Percentiles rank a stretch among this genome's conserved stretches.
Conservation (phyloP, 371 early-diverging fungal genomes). For the Smittium culicis region DNA sequence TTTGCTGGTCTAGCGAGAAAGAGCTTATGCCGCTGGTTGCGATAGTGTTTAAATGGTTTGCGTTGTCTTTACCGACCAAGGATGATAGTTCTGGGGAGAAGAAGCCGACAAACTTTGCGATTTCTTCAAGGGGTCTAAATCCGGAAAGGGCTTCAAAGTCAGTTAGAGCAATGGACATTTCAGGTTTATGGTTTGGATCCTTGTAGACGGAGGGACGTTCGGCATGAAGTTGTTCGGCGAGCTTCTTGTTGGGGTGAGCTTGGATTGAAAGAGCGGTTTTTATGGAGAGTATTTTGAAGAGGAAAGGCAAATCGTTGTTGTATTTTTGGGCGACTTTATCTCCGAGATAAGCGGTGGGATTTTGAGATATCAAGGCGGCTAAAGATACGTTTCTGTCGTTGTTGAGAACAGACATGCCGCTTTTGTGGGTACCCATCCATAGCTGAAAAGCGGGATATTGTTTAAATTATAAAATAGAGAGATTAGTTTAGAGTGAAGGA, state of each 20-base stretch:
- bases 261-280: constrained; percentile 91
- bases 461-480: background rate
- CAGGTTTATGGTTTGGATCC: constrained; percentile 89
- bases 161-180: constrained; percentile 94
- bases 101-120: constrained; percentile 40
- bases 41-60: constrained; percentile 13
- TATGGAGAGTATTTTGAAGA: constrained; percentile 93
- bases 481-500: background rate
- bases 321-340: constrained; percentile 34
- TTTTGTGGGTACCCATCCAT: constrained; percentile 97
- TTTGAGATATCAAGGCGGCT: constrained; percentile 12
- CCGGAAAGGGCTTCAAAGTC: constrained; percentile 90
- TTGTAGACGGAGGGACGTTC: constrained; percentile 71
- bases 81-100: constrained; percentile 64
- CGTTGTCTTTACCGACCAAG: constrained; percentile 41
- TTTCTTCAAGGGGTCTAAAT: constrained; percentile 79
- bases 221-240: constrained; percentile 58
- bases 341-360: constrained; percentile 20
- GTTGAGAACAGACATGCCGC: constrained; percentile 53
- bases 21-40: constrained; percentile 6
- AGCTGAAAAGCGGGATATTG: constrained; percentile 35
- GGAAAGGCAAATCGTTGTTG: constrained; percentile 76
- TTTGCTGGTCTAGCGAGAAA: constrained; percentile 31
- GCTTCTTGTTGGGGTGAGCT: constrained; percentile 88
- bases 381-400: constrained; percentile 14